Base-by-base conservation (phyloP, 2,329 filamentous ascomycete genomes). In the Orbilia javanica region DNA sequence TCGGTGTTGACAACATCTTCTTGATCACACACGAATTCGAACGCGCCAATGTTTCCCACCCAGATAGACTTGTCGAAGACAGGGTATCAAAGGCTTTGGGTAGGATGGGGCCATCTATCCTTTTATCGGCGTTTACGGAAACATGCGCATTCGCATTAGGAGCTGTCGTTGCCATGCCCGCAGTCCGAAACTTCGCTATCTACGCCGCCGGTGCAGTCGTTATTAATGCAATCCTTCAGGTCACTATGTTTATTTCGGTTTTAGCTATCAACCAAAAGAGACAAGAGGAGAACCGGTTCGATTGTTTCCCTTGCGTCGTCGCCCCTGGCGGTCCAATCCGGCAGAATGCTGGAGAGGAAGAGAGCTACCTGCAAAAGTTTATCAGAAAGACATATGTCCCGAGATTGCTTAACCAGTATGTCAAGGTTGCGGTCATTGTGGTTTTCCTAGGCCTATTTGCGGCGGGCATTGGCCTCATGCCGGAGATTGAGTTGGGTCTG, bases 1-100 rank as follows among this genome's bases (percentile, higher is more conserved):
- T 99, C 29, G 96, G 96, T 53, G 96, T 99, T 1, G 96, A 99
- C 87, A 99, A 99, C 83, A 98, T 99, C 82, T 99, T 99, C 85
- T 86, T 99, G 70, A 97, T 99, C 75, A 96, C 99, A 0, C 96
- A 99, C 84, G 96, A 99, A 84, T 97, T 99, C 76, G 96, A 99
- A 83, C 89, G 96, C 31, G 92, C 97, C 83, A 99, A 99, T 82
- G 86, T 94, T 81, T 97, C 92, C 83, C 92, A 97, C 82, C 93
- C 94, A 0, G 94, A 98, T 82, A 92, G 94, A 79, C 88, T 92
- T 83, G 91, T 99, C 1, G 92, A 97, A 81, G 90, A 94, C 82
- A 89, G 96, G 27, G 90, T 98, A 69, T 92, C 93, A 4, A 91
- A 92, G 82, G 93, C 96, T 1, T 87, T 98, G n/a, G 95, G 96